A percentile compares a stretch with the other conserved stretches of the same genome.
Evolutionary conservation across 352 stramenopile genomes (phyloP).

Genomic region (Phytophthora tubulina): DNA sequence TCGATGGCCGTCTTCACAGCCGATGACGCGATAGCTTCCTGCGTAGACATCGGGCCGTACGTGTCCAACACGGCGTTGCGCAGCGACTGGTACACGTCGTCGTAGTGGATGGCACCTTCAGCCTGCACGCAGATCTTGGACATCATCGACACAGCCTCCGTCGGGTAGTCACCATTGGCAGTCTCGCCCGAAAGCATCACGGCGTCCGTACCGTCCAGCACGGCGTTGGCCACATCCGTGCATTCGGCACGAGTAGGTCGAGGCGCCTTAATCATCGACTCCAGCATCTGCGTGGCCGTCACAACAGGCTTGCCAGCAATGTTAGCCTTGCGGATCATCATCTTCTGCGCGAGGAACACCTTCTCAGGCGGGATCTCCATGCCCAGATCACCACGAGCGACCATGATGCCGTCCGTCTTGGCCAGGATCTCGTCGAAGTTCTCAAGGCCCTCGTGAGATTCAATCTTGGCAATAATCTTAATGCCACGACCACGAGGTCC

Average conservation of each 20-base stretch:
- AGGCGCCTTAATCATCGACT: neutral
- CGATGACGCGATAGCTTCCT: slow-evolving; percentile 95
- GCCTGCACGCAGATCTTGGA: slow-evolving; percentile 1
- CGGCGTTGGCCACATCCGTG: neutral
- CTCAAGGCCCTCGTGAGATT: slow-evolving; percentile 51
- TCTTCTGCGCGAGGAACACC: neutral
- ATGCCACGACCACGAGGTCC: neutral
- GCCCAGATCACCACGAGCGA: slow-evolving; percentile 97
- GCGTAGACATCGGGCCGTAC: slow-evolving; percentile 65
- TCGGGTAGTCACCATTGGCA: neutral
- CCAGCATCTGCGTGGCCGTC: slow-evolving; percentile 3
- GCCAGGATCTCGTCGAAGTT: slow-evolving; percentile 97
- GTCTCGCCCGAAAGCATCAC: slow-evolving; percentile 1
- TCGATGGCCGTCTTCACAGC: slow-evolving; percentile 98
- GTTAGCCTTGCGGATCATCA: neutral
- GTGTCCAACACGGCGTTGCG: slow-evolving; percentile 61
- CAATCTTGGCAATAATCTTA: neutral
- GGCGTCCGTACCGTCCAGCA: neutral
- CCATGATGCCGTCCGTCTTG: slow-evolving; percentile 98
- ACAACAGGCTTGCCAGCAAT: neutral
- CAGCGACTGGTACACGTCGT: slow-evolving; percentile 1
- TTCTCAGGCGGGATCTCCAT: slow-evolving; percentile 94
- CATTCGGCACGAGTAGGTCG: neutral
- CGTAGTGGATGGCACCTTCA: neutral
- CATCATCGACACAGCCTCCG: neutral